Evolutionary conservation across 208 protist species (phyloP).

Genomic region (Porcisia hertigi): DNA sequence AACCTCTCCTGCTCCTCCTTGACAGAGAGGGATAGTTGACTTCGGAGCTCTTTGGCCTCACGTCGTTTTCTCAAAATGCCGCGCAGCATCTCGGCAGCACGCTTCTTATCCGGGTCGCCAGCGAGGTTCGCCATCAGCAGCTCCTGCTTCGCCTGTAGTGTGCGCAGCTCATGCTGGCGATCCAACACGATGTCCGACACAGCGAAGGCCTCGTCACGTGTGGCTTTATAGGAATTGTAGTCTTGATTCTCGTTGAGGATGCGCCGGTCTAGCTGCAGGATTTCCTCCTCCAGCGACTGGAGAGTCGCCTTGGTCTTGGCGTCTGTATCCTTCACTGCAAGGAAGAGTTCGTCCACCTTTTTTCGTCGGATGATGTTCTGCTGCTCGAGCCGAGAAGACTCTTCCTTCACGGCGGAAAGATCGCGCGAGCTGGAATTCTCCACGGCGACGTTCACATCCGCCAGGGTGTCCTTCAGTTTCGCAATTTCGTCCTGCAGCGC

Average conservation of each 20-base stretch:
- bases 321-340: constrained; percentile 78
- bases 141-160: constrained; percentile 82
- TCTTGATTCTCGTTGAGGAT: constrained; percentile 81
- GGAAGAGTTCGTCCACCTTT: constrained; percentile 84
- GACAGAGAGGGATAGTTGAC: constrained; percentile 79
- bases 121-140: constrained; percentile 77
- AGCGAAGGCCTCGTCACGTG: constrained; percentile 69
- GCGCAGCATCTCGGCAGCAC: constrained; percentile 68
- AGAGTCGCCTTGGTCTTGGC: constrained; percentile 62
- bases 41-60: constrained; percentile 65
- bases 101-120: constrained; percentile 75
- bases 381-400: constrained; percentile 67
- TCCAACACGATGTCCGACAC: constrained; percentile 81
- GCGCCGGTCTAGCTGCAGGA: constrained; percentile 73
- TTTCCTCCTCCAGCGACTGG: constrained; percentile 75
- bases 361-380: constrained; percentile 67
- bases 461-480: constrained; percentile 75
- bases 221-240: constrained; percentile 70
- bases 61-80: constrained; percentile 77
- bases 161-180: constrained; percentile 80
- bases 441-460: constrained; percentile 70
- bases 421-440: constrained; percentile 57
- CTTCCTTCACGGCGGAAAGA: constrained; percentile 65
- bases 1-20: constrained; percentile 85
- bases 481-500: constrained; percentile 71